Percentiles rank a stretch among this genome's conserved stretches.
Evolutionary conservation across 2,329 filamentous ascomycete species (phyloP).

Genomic region (Parastagonospora avenae): DNA sequence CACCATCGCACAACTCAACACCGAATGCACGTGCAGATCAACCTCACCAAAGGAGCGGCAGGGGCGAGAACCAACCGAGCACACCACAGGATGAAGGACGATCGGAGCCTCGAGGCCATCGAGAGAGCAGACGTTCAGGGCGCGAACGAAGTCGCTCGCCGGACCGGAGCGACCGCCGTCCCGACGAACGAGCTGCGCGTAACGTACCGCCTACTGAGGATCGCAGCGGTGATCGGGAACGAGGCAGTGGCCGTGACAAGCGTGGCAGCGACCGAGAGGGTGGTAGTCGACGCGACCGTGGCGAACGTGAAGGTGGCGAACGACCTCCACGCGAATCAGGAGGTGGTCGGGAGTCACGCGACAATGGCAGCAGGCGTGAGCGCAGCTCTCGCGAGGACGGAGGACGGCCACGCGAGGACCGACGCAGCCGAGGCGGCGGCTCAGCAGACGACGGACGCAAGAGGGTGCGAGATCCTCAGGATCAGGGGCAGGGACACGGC

Average conservation of each 20-base stretch:
- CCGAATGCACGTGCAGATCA: constrained; percentile 29
- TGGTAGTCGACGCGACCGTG: constrained; percentile 22
- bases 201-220: constrained; percentile 28
- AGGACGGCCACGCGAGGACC: constrained; percentile 27
- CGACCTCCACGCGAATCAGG: constrained; percentile 12
- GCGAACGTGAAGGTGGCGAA: constrained; percentile 23
- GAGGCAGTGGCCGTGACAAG: constrained; percentile 29
- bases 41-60: constrained; percentile 24
- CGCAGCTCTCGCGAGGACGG: constrained; percentile 29
- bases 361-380: constrained; percentile 26
- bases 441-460: constrained; percentile 26
- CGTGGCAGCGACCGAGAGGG: constrained; percentile 28
- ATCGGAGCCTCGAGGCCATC: constrained; percentile 34
- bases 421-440: constrained; percentile 28
- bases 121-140: constrained; percentile 33
- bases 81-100: constrained; percentile 29
- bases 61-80: constrained; percentile 20
- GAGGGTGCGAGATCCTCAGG: constrained; percentile 26
- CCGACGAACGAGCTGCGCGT: constrained; percentile 33
- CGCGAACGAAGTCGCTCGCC: constrained; percentile 29
- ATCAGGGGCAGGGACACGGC: constrained; percentile 27
- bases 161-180: constrained; percentile 31
- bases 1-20: constrained; percentile 31
- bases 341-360: constrained; percentile 15
- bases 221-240: constrained; percentile 30